Percentiles rank a stretch among this genome's conserved stretches.
Conservation (phyloP, 2,329 filamentous ascomycete species). For the Alternaria gansuensis region DNA sequence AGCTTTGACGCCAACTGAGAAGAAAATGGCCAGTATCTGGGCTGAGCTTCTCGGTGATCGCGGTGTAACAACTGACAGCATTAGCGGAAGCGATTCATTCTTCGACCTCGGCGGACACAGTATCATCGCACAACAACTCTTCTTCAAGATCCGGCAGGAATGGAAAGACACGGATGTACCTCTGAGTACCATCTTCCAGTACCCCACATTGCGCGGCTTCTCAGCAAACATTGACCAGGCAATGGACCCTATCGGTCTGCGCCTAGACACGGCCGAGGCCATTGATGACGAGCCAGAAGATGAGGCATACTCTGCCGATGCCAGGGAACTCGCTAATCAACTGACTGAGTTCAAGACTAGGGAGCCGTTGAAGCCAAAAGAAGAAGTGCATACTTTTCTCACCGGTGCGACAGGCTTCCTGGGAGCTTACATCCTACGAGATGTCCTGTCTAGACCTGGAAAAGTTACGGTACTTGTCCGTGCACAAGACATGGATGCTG, state of each 20-base stretch:
- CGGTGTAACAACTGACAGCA: conserved; percentile 71
- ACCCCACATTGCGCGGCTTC: conserved; percentile 68
- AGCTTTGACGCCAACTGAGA: conserved; percentile 67
- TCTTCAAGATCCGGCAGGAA: conserved; percentile 72
- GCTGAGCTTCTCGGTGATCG: conserved; percentile 68
- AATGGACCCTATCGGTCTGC: conserved; percentile 59
- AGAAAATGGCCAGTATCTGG: conserved; percentile 76
- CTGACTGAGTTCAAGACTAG: conserved; percentile 54
- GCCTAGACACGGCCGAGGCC: conserved; percentile 51
- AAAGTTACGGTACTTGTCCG: conserved; percentile 80
- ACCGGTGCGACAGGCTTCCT: conserved; percentile 93
- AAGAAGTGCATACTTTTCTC: conserved; percentile 72
- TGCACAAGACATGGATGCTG: conserved; percentile 68
- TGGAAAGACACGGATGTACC: conserved; percentile 71
- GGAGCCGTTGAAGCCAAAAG: conserved; percentile 53
- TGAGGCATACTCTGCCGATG: conserved; percentile 63
- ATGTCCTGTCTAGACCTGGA: conserved; percentile 72
- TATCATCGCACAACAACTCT: conserved; percentile 81
- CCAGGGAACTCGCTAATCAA: conserved; percentile 60
- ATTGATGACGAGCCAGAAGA: conserved; percentile 60
- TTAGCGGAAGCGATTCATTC: conserved; percentile 71
- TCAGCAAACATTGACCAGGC: conserved; percentile 62
- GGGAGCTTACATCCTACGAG: conserved; percentile 79
- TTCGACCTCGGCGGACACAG: conserved; percentile 84
- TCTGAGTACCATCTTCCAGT: conserved; percentile 75